Base-by-base conservation (phyloP, 2,329 filamentous ascomycete species). In the Penicillium griseofulvum region DNA sequence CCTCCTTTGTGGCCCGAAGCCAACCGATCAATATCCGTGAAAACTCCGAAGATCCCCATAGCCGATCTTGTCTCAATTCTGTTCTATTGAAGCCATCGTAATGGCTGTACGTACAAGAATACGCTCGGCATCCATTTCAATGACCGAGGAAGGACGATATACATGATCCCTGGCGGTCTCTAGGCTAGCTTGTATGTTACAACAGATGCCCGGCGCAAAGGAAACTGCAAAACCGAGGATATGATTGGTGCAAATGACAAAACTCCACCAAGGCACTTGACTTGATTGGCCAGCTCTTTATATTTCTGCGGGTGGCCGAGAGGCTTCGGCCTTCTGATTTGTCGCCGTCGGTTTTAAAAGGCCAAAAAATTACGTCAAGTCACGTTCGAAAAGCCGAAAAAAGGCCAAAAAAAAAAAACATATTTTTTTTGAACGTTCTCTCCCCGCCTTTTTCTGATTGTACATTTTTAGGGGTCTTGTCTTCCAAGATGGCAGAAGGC, bases 241-340 rank as follows among this genome's bases (percentile, higher is more conserved):
- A 11, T 71, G 64, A 71, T 72, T 72, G 69, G 69, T 26, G 3
- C 1, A 28, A 24, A 24, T 4, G 8, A 12, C 24, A 36, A 29
- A 14, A 10, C 36, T 19, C 48, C 34, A 54, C 24, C 43, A 26
- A 49, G 19, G 2, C 1, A 47, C 16, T 11, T 11, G 5, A 3
- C 4, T 0, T 55, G 45, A 59, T 45, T 56, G 54, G 55, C 17
- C 50, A 28, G 48, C 19, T 5, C 16, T 9, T 22, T n/a, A 31
- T 47, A 42, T 42, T 55, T 59, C 46, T 55, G 58, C 52, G 53
- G 57, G 44, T 44, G 55, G 54, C 58, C 59, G 59, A 67, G 50
- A 52, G 62, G 55, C 44, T 60, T 71, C 68, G 69, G 69, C 55
- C 68, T 54, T 64, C 65, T 70, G 65, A 70, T 72, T 65, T 71